Evolutionary conservation across 2,329 filamentous ascomycete species (phyloP), one percentile per base, ranked within the genome.

Genomic region (Xylariales sp.): DNA sequence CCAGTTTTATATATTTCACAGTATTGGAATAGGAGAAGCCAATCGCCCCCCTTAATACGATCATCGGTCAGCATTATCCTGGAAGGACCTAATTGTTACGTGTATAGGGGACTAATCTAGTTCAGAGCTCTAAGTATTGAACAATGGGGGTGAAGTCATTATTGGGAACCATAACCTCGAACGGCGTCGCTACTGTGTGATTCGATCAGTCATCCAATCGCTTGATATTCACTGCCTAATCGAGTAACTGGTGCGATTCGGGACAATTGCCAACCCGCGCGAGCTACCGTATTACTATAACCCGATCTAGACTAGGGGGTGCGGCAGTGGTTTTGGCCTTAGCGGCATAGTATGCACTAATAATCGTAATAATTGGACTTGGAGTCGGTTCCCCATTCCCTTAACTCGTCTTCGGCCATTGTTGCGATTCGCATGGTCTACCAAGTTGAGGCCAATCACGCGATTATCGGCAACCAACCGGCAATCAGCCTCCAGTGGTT

Each of bases 231-330:
- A 32, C 10, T 41, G 34, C 43, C 64, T 18, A 49, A 63, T 63
- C 10, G 54, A 18, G 64, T 60, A 67, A 50, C 23, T 60, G 46
- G 59, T 67, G 64, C 60, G 64, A 67, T 67, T 67, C 59, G 64
- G 54, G 41, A 54, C 9, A 54, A 41, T 52, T 53, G 48, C 57
- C 45, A 30, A 23, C 7, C 48, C 3, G 8, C 5, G 3, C 28
- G 32, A 7, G 23, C 36, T 46, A 23, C 36, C 10, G 41, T n/a
- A 8, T 8, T 30, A 49, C 18, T 36, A 49, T 41, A 36, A 16
- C 45, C 54, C 4, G 16, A 52, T 45, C 3, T 52, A 64, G 62
- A 64, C 28, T 57, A 64, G 62, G 36, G 28, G 9, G 12, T 2
- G 36, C 39, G 28, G 49, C 16, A 46, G 49, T 45, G 14, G 10